These are phyloP conservation scores for Geotrichum fermentans DNA, from an alignment of 1,139 yeast species.

Conservation along the genomic window DNA sequence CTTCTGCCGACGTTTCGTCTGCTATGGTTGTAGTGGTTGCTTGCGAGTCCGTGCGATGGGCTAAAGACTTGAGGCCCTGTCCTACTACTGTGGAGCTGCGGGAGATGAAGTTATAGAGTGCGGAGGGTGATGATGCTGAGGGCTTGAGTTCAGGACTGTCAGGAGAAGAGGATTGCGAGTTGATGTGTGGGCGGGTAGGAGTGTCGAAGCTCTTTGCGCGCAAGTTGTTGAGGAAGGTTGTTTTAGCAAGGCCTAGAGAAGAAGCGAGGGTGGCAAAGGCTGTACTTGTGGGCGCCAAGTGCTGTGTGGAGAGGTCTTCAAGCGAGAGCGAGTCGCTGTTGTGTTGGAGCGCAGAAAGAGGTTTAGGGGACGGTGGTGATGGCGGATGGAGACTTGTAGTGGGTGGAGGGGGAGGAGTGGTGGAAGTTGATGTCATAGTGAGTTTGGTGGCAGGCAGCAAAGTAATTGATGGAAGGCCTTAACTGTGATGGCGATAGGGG, in stretches of 20 bases:
- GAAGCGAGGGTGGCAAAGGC: slow-evolving; percentile 10
- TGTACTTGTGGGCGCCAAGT: neutral
- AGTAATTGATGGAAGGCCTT: no score
- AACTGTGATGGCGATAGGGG: no score
- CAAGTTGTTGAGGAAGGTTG: neutral
- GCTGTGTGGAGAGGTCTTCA: slow-evolving; percentile 1
- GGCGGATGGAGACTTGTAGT: neutral
- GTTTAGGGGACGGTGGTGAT: slow-evolving; percentile 9
- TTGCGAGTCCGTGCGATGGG: neutral
- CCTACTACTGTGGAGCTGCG: slow-evolving; percentile 2
- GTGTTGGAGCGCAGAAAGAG: slow-evolving; percentile 3
- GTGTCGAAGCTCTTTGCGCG: neutral
- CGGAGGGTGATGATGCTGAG: neutral
- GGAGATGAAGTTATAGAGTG: neutral
- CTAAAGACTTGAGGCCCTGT: slow-evolving; percentile 2
- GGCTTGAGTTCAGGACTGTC: neutral
- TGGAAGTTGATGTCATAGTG: no score
- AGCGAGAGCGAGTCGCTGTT: neutral
- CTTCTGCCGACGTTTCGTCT: neutral
- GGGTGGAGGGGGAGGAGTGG: no score
- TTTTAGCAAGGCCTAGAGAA: slow-evolving; percentile 3
- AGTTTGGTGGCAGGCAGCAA: no score
- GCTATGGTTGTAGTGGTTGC: neutral
- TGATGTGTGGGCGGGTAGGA: neutral
- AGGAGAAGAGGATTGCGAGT: neutral